These are phyloP conservation scores for Gaultheria prostrata DNA, from an alignment of 148 eudicot species.

Conservation along the genomic window DNA sequence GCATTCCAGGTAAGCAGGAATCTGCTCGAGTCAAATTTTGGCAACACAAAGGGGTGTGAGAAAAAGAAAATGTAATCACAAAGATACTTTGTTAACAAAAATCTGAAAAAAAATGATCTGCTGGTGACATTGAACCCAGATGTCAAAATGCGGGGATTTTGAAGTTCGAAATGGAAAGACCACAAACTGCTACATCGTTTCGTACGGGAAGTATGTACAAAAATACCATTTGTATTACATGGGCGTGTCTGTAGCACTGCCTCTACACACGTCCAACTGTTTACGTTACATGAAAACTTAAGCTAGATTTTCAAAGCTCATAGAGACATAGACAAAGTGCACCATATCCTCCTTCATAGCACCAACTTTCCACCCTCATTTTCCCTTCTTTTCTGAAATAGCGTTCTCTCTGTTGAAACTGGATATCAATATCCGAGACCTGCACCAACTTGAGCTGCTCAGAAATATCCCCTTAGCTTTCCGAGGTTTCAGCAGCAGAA, in stretches of 20 bases:
- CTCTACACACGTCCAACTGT: not conserved
- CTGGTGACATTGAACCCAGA: not conserved
- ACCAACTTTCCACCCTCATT: not conserved
- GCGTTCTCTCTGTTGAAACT: not conserved
- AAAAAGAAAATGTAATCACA: not conserved
- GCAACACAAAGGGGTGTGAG: not conserved
- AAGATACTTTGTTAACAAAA: not conserved
- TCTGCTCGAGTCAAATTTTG: conserved; percentile 29
- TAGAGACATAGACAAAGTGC: not conserved
- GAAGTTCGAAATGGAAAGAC: not conserved
- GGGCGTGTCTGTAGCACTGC: not conserved
- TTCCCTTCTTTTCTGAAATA: not conserved
- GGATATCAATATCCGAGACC: not conserved
- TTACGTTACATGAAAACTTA: not conserved
- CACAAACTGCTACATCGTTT: not conserved
- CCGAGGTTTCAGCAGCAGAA: not conserved
- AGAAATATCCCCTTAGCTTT: not conserved
- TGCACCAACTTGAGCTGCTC: not conserved
- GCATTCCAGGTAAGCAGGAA: conserved; percentile 33
- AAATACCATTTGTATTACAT: not conserved
- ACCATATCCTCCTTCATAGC: not conserved
- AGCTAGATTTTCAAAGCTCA: not conserved
- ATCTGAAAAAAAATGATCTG: not conserved
- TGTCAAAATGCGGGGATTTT: not conserved
- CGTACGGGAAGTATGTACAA: not conserved